Evolutionary conservation across 2,329 filamentous ascomycete genomes (phyloP).

Genomic region (Claviceps maximensis): DNA sequence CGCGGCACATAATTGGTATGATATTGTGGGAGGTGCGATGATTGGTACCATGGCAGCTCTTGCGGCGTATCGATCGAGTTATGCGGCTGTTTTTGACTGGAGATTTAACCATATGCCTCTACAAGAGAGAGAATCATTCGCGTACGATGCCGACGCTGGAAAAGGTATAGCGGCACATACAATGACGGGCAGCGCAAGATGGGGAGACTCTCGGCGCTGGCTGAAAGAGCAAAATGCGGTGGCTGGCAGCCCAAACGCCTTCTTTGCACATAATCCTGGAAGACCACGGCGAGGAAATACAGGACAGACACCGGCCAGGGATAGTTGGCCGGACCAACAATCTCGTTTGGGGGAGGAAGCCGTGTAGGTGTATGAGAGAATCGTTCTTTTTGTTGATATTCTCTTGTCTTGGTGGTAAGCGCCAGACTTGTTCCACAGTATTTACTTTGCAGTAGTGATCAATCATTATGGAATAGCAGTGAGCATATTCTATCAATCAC

Average conservation of each 20-base stretch:
- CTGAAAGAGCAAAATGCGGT: neutral
- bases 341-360: neutral
- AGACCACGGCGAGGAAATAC: neutral
- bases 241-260: neutral
- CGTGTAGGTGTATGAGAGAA: neutral
- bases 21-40: conserved; percentile 47
- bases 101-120: conserved; percentile 55
- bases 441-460: neutral
- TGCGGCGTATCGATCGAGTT: conserved; percentile 51
- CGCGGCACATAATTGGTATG: conserved; percentile 57
- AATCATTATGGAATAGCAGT: neutral
- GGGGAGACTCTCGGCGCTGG: conserved; percentile 13
- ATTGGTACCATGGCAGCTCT: conserved; percentile 53
- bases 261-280: neutral
- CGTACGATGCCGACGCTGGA: conserved; percentile 8
- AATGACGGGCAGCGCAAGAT: conserved; percentile 13
- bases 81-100: conserved; percentile 57
- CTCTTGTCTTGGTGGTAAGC: neutral
- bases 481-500: too few species aligned
- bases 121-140: conserved; percentile 15
- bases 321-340: neutral
- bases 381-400: neutral
- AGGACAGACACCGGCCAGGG: neutral
- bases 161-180: conserved; percentile 11
- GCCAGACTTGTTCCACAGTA: neutral